Conservation (phyloP, 352 stramenopile genomes). For the Phytophthora litchii region DNA sequence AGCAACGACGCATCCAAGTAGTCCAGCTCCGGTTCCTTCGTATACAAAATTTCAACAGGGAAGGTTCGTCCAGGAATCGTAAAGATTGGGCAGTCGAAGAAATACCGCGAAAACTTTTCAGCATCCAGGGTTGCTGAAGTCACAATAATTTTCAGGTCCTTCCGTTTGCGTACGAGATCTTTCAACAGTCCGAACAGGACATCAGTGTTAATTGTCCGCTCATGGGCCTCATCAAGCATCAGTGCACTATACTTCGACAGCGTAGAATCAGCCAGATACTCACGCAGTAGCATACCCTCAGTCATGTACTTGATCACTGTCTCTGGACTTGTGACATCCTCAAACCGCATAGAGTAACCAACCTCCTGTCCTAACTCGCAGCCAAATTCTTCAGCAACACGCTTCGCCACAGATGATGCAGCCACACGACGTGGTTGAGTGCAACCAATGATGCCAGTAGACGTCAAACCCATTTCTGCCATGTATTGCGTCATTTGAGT, state of each 20-base stretch:
- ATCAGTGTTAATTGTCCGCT: slow-evolving; percentile 98
- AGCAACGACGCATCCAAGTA: slow-evolving; percentile 98
- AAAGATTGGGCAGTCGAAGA: slow-evolving; percentile 98
- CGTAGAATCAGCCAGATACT: slow-evolving; percentile 97
- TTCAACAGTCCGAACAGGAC: slow-evolving; percentile 98
- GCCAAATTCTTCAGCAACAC: slow-evolving; percentile 97
- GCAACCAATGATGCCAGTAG: slow-evolving; percentile 96
- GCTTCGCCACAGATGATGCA: slow-evolving; percentile 97
- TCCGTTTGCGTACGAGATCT: slow-evolving; percentile 81
- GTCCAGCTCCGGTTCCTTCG: slow-evolving; percentile 97
- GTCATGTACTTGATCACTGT: slow-evolving; percentile 99
- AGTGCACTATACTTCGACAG: slow-evolving; percentile 95
- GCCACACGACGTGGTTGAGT: slow-evolving; percentile 98
- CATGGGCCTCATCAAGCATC: slow-evolving; percentile 99
- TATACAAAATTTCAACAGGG: slow-evolving; percentile 98
- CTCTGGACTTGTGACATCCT: slow-evolving; percentile 85
- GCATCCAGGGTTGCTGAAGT: slow-evolving; percentile 97
- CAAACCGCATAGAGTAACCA: slow-evolving; percentile 92
- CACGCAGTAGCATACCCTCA: slow-evolving; percentile 99
- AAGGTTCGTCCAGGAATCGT: slow-evolving; percentile 98
- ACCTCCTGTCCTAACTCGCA: slow-evolving; percentile 94
- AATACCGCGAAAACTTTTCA: slow-evolving; percentile 98
- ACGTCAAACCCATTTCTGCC: slow-evolving; percentile 96
- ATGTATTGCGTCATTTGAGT: slow-evolving; percentile 99
- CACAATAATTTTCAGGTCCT: slow-evolving; percentile 92